Evolutionary conservation across 129 eudicot species (phyloP), one percentile per base, ranked within the genome.

Genomic region (Gnaphalium uliginosum): DNA sequence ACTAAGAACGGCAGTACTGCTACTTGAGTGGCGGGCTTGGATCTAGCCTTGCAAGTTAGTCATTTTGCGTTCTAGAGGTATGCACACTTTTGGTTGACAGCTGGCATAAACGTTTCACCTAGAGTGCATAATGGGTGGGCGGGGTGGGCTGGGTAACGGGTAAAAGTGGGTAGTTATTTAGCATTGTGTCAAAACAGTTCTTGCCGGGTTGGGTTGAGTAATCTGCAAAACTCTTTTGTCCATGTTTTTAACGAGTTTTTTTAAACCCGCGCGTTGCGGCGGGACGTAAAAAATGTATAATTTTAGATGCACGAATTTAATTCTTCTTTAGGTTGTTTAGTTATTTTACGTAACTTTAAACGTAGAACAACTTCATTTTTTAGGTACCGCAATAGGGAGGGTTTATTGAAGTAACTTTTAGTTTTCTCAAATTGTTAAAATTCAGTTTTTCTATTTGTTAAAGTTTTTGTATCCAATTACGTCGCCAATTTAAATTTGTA

Each of bases 31-130:
- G 93, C 86, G 76, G 90, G 88, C 90, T 87, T 90, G 43, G 85
- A 83, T 93, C 92, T 89, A 84, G 88, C 96, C 96, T 86, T 88
- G 96, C 96, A 88, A 89, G 83, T 87, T 80, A 83, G 74, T 80
- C 73, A 69, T 77, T 81, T 84, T 73, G 94, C 93, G 77, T 87
- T 87, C 89, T 88, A 88, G 91, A 84, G 96, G 96, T 90, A 84
- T 39, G 25, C 5, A 57, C 54, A 37, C 71, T 9, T 33, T 35
- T 37, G 41, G 71, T 21, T 37, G 56, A 6, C 71, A 67, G 29
- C 26, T 35, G 30, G 21, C 32, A 35, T 67, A n/a, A 17, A 4
- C 18, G 21, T 60, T 60, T 60, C 6, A 17, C 18, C 57, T 15
- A 4, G 6, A 50, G 59, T 13, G 22, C 19, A 53, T 17, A 19